Base-by-base conservation (phyloP, 805 yeast species). In the Henningerozyma blattae region DNA sequence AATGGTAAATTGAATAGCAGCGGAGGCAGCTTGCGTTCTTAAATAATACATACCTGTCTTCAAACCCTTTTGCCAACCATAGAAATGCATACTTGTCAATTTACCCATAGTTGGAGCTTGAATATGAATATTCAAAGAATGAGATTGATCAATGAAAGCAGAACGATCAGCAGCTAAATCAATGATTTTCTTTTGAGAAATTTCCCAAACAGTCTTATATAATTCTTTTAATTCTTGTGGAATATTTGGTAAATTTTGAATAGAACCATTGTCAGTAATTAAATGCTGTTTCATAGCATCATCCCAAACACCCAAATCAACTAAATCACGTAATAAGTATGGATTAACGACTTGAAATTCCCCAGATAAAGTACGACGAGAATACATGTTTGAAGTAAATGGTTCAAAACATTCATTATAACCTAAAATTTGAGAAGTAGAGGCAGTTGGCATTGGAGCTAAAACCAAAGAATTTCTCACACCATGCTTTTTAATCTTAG, bases 1-100 rank as follows among this genome's bases (percentile, higher is more conserved):
- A 34, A 79, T 69, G 14, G 91, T 81, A 60, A 86, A 89, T 65
- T 89, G 94, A 54, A 91, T 91, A 31, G 98, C 96, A 33, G 94
- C 82, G 28, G 95, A 74, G 15, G 98, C 98, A 40, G 97, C 95
- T 68, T 84, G 94, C 9, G 97, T 89, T 62, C 97, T 78, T 59
- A 91, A 67, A 62, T 91, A 91, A 68, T 91, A 91, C 93, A 91
- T 89, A 52, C 98, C 98, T 4, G 98, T 91, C 71, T 91, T 91
- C 56, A 91, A 72, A 40, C 98, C 98, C 67, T 82, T 85, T 67
- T 83, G 82, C 98, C 98, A 91, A 31, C 95, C 97, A 56, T 91
- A 89, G 68, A 91, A 91, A 60, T 91, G 98, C 96, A 91, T 91
- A 44, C 91, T 76, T 5, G 97, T 91, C 54, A 91, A 70, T 60